These are phyloP conservation scores for Debaryomycetaceae sp. DNA, from an alignment of 1,139 yeast species.

Conservation along the genomic window DNA sequence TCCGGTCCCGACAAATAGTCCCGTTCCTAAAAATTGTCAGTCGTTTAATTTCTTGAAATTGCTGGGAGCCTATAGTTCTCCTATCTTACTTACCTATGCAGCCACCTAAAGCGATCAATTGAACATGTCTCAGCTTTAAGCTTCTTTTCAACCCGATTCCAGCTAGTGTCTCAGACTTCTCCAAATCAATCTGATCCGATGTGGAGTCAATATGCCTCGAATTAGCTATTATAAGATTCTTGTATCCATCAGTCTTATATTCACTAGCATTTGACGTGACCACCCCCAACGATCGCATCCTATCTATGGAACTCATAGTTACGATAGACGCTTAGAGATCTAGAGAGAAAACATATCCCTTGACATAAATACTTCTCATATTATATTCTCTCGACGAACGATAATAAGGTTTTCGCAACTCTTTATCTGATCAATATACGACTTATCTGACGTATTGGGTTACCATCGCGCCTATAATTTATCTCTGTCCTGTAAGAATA, in stretches of 20 bases:
- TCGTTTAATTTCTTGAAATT: not conserved
- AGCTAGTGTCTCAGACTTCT: not conserved
- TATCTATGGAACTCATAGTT: not conserved
- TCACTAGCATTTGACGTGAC: not conserved
- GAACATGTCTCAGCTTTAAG: conserved; percentile 35
- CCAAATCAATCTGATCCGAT: not conserved
- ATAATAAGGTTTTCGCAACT: too few relatives aligned
- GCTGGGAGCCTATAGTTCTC: not conserved
- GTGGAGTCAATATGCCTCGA: not conserved
- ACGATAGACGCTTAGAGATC: not conserved
- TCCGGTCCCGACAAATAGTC: conserved; percentile 38
- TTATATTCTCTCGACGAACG: not conserved
- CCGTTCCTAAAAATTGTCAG: conserved; percentile 15
- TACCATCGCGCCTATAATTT: too few relatives aligned
- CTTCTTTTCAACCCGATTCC: not conserved
- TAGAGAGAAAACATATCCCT: not conserved
- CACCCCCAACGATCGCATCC: not conserved
- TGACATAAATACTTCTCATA: not conserved
- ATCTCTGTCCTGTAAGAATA: too few relatives aligned
- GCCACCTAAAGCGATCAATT: conserved; percentile 41
- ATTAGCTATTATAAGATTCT: not conserved
- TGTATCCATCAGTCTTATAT: not conserved
- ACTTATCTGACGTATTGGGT: too few relatives aligned
- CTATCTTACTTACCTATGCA: conserved; percentile 27
- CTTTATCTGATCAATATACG: too few relatives aligned